Percentiles rank a stretch among this genome's conserved stretches.
phyloP scores from a whole-genome alignment of 139 green algal species.

The Chlamydomonas schloesseri region DNA sequence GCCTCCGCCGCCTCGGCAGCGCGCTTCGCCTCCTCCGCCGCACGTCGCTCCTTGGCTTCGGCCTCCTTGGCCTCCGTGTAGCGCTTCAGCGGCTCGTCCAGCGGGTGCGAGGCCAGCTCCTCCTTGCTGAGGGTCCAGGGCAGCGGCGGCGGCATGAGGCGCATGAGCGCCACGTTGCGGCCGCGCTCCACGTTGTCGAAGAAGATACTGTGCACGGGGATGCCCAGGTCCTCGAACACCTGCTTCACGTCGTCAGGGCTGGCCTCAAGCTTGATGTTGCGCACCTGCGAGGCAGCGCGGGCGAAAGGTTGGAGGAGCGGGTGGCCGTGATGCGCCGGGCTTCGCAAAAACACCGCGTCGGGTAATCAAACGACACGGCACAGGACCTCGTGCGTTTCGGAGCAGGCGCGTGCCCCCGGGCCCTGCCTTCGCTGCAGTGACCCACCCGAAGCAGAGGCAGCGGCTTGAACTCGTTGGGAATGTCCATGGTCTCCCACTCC shows the following conservation, averaged over 20 bases:
- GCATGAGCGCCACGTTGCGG: conserved; percentile 36
- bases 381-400: too few species aligned
- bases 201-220: conserved; percentile 52
- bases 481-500: conserved; percentile 72
- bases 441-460: conserved; percentile 62
- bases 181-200: conserved; percentile 58
- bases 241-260: conserved; percentile 53
- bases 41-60: neutral
- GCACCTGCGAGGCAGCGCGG: conserved; percentile 38
- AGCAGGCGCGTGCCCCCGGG: too few species aligned
- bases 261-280: conserved; percentile 54
- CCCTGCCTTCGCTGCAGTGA: too few species aligned
- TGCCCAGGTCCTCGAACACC: conserved; percentile 49
- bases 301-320: neutral
- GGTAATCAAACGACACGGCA: too few species aligned
- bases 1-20: conserved; percentile 1
- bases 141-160: conserved; percentile 42
- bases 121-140: conserved; percentile 44
- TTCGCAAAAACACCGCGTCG: too few species aligned
- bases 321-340: neutral
- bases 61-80: conserved; percentile 33
- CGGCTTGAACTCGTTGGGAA: conserved; percentile 64
- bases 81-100: conserved; percentile 25
- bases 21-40: neutral
- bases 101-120: conserved; percentile 19